These are phyloP conservation scores for Sordariomycetes sp. DNA, from an alignment of 2,329 filamentous ascomycete genomes.

Conservation along the genomic window DNA sequence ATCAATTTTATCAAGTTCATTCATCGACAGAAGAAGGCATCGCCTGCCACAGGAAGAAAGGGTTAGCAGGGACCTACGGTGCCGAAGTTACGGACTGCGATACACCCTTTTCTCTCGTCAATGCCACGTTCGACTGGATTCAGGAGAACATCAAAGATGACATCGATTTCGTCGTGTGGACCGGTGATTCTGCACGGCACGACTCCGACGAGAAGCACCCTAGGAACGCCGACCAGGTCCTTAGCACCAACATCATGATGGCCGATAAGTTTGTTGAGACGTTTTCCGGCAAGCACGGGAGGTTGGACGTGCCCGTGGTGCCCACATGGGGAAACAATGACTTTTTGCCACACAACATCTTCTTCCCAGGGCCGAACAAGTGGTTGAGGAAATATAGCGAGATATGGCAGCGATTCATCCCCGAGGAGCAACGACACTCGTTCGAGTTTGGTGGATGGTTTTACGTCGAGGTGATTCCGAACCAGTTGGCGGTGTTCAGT, in stretches of 20 bases:
- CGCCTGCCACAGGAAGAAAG: conserved; percentile 72
- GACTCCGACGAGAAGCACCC: conserved; percentile 79
- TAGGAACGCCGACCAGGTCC: conserved; percentile 66
- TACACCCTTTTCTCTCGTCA: conserved; percentile 67
- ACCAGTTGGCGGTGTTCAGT: conserved; percentile 80
- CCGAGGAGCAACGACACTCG: conserved; percentile 81
- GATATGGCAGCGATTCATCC: conserved; percentile 82
- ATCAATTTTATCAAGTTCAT: conserved; percentile 75
- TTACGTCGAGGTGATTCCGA: conserved; percentile 81
- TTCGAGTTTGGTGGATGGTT: conserved; percentile 95
- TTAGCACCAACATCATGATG: conserved; percentile 66
- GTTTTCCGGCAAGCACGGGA: conserved; percentile 53
- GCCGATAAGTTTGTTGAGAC: conserved; percentile 68
- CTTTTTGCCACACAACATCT: conserved; percentile 92
- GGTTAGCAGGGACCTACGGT: conserved; percentile 72
- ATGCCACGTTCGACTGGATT: conserved; percentile 89
- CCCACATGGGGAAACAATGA: conserved; percentile 97
- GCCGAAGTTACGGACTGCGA: conserved; percentile 86
- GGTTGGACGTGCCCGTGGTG: conserved; percentile 66
- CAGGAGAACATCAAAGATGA: conserved; percentile 64
- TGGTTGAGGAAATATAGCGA: conserved; percentile 72
- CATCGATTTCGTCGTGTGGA: conserved; percentile 89
- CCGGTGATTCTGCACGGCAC: conserved; percentile 81
- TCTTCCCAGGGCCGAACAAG: conserved; percentile 73
- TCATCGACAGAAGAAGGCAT: conserved; percentile 58